A percentile compares a stretch with the other conserved stretches of the same genome.
These are phyloP conservation scores for Metarhizium rileyi DNA, from an alignment of 2,329 filamentous ascomycete species.

Conservation along the genomic window DNA sequence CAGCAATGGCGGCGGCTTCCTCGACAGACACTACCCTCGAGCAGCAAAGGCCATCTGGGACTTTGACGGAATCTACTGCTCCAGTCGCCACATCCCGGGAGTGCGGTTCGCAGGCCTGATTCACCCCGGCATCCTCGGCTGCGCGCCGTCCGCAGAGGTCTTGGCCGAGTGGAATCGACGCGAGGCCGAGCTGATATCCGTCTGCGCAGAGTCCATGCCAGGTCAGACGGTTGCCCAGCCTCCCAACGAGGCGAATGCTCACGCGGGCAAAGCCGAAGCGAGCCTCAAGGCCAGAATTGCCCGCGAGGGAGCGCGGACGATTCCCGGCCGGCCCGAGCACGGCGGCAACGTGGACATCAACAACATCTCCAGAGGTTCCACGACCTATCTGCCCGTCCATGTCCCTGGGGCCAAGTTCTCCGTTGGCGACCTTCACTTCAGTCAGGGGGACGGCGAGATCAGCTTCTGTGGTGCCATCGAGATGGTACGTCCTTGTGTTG, in stretches of 20 bases:
- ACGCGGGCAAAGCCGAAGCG: slow-evolving; percentile 56
- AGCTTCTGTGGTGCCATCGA: slow-evolving; percentile 86
- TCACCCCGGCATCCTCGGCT: slow-evolving; percentile 85
- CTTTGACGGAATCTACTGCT: slow-evolving; percentile 57
- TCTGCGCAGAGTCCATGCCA: slow-evolving; percentile 42
- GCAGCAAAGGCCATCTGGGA: slow-evolving; percentile 57
- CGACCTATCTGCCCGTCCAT: slow-evolving; percentile 82
- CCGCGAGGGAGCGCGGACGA: slow-evolving; percentile 71
- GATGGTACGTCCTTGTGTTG: slow-evolving; percentile 43
- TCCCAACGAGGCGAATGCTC: slow-evolving; percentile 60
- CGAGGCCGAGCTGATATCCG: slow-evolving; percentile 68
- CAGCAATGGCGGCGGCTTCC: slow-evolving; percentile 77
- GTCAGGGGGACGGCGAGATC: slow-evolving; percentile 79
- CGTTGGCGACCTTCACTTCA: slow-evolving; percentile 81
- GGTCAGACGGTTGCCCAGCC: slow-evolving; percentile 66
- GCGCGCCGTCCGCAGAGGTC: slow-evolving; percentile 70
- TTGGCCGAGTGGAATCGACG: slow-evolving; percentile 76
- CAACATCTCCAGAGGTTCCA: slow-evolving; percentile 68
- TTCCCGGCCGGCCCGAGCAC: slow-evolving; percentile 76
- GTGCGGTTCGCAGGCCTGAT: slow-evolving; percentile 85
- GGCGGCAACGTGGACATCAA: slow-evolving; percentile 92
- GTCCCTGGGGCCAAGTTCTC: slow-evolving; percentile 81
- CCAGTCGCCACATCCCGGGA: slow-evolving; percentile 75
- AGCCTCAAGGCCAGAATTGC: slow-evolving; percentile 58
- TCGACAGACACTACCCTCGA: slow-evolving; percentile 79